These are phyloP conservation scores for Penicillium olsonii DNA, from an alignment of 2,329 filamentous ascomycete genomes.

Conservation along the genomic window DNA sequence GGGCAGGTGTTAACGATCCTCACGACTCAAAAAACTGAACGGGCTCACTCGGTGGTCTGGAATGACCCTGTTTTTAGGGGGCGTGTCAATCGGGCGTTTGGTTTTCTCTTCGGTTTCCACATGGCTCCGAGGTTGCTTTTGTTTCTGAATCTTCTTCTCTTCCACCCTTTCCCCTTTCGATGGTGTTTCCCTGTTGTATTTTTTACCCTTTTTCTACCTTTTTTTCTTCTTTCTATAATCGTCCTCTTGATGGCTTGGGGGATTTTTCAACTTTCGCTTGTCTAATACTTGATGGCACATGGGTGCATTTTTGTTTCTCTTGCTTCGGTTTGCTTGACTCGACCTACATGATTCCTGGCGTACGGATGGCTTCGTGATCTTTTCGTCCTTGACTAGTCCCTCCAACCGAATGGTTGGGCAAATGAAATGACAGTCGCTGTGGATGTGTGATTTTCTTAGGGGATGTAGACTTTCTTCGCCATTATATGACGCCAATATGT, in stretches of 20 bases:
- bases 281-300: slow-evolving; percentile 26
- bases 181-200: slow-evolving; percentile 20
- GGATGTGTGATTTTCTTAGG: not conserved
- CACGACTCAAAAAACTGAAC: slow-evolving; percentile 40
- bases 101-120: slow-evolving; percentile 5
- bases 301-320: slow-evolving; percentile 20
- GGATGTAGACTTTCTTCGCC: not conserved
- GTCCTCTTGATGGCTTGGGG: slow-evolving; percentile 13
- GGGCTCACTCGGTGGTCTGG: slow-evolving; percentile 32
- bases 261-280: slow-evolving; percentile 24
- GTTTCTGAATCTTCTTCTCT: slow-evolving; percentile 12
- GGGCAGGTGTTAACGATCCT: slow-evolving; percentile 43
- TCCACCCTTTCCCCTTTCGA: slow-evolving; percentile 16
- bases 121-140: slow-evolving; percentile 25
- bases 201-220: slow-evolving; percentile 16
- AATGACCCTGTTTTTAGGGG: slow-evolving; percentile 30
- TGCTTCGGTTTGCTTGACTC: slow-evolving; percentile 22
- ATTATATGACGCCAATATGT: not conserved
- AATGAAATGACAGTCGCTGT: slow-evolving; percentile 20
- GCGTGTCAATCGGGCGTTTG: slow-evolving; percentile 34
- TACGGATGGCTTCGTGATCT: slow-evolving; percentile 23
- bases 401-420: slow-evolving; percentile 15
- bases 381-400: slow-evolving; percentile 20
- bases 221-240: slow-evolving; percentile 11
- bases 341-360: slow-evolving; percentile 28